Base-by-base conservation (phyloP, 768 basidiomycete genomes). In the Saitozyma sp. region DNA sequence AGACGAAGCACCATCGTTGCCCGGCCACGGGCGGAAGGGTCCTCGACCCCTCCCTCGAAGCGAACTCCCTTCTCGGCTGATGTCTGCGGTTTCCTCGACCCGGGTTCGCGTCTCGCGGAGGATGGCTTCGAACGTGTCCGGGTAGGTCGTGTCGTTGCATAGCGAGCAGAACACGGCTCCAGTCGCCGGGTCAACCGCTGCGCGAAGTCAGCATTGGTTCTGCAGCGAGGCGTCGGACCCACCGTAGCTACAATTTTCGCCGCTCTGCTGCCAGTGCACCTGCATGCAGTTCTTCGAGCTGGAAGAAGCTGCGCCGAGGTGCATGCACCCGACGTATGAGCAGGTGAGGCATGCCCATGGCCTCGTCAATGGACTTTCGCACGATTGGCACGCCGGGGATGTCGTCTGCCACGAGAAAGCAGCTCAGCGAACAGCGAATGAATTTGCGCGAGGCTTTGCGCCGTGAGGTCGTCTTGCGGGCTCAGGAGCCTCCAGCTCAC, bases 61-160 rank as follows among this genome's bases (percentile, higher is more conserved):
- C n/a, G 56, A 54, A 42, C 59, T 48, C 17, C 50, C 58, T 41
- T 62, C 61, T 9, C 53, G 45, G 10, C 38, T 40, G 6, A 14
- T 53, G 49, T 76, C 75, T 14, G 66, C 58, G 49, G 57, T 59
- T 42, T 76, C 70, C 29, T 71, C 74, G 14, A 63, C 55, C 5
- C 62, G 48, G 14, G 66, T 56, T 29, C 58, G 46, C 38, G 63
- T 43, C 0, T 50, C 19, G 10, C 54, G 64, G 37, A 58, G 66
- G 8, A 84, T 59, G 8, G 79, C 75, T 46, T 86, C 85, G 42
- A 91, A 71, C 2, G 73, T 77, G 11, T 83, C 66, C 65, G 89
- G 82, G 67, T 88, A 88, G 20, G 91, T 83, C 62, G 91, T 87
- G 73, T 92, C 88, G 43, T 87, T 83, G 79, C 92, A 94, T 41